Base-by-base conservation (phyloP, 805 yeast genomes). In the Pichia scutulata region DNA sequence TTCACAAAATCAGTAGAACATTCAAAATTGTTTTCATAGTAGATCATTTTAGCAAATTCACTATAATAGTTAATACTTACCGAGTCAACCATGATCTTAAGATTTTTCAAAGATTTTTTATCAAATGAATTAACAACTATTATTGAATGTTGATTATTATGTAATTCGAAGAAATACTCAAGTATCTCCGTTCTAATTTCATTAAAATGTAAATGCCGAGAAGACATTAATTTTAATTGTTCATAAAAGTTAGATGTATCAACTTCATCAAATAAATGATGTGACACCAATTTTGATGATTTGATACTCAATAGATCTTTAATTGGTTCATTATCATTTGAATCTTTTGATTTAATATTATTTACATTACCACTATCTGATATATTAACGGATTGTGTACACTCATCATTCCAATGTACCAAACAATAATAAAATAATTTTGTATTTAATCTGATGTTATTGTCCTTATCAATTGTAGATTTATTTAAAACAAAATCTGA, bases 401-500 rank as follows among this genome's bases (percentile, higher is more conserved):
- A 41, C 18, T 41, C 44, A 33, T 33, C 37, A 33, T 33, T 33
- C 37, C 37, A 33, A 33, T 33, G 37, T 8, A 33, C n/a, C 7
- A 33, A 7, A 3, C 19, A 33, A 4, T 16, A 33, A 33, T 33
- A 33, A 33, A 33, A 33, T 33, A 33, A n/a, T 33, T n/a, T 33
- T 33, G 37, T 33, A 7, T 33, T 33, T n/a, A n/a, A 33, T 7
- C 4, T 19, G 4, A 33, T 33, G 2, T 6, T 10, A n/a, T 16
- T 33, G 7, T 33, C 8, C 3, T 33, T 19, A 16, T 33, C 19
- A 12, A 16, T 33, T 7, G 37, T 7, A n/a, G 10, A n/a, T n/a
- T 33, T 33, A 26, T 36, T 33, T 1, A 50, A 18, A 25, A 73
- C 68, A 2, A 72, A 54, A 40, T 71, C 55, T 21, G 72, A 60